These are phyloP conservation scores for Gossypium mustelinum DNA, from an alignment of 345 rosid species.

Conservation along the genomic window DNA sequence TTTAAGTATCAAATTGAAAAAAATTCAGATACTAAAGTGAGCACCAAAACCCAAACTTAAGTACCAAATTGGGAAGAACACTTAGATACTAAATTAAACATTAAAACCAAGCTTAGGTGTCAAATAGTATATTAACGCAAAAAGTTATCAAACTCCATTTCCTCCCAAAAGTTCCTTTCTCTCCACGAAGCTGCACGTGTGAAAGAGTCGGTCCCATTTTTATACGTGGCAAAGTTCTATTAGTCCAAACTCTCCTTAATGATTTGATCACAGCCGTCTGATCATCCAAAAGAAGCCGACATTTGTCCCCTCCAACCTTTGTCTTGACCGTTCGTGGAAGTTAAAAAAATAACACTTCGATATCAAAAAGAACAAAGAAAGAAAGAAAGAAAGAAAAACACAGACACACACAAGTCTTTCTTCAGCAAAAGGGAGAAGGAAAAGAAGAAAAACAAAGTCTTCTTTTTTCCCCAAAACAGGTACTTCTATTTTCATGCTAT, in stretches of 20 bases:
- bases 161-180: slow-evolving; percentile 13
- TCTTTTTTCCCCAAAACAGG: slow-evolving; percentile 17
- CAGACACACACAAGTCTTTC: background rate
- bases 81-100: too few relatives aligned
- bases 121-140: too few relatives aligned
- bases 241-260: background rate
- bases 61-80: too few relatives aligned
- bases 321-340: slow-evolving; percentile 46
- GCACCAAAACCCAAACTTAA: too few relatives aligned
- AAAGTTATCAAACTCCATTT: background rate
- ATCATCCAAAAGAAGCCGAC: slow-evolving; percentile 26
- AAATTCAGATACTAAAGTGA: too few relatives aligned
- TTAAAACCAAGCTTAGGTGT: too few relatives aligned
- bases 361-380: background rate
- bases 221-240: slow-evolving; percentile 22
- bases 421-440: background rate
- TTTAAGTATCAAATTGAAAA: too few relatives aligned
- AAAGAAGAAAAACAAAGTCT: slow-evolving; percentile 16
- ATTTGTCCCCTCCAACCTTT: slow-evolving; percentile 11
- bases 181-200: slow-evolving; percentile 14
- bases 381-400: slow-evolving; percentile 13
- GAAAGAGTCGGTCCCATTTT: slow-evolving; percentile 4
- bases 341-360: background rate
- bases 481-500: slow-evolving; percentile 12
- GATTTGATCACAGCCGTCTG: slow-evolving; percentile 39